Base-by-base conservation (phyloP, 202 grass and related monocot species). In the Zoysia matrella region DNA sequence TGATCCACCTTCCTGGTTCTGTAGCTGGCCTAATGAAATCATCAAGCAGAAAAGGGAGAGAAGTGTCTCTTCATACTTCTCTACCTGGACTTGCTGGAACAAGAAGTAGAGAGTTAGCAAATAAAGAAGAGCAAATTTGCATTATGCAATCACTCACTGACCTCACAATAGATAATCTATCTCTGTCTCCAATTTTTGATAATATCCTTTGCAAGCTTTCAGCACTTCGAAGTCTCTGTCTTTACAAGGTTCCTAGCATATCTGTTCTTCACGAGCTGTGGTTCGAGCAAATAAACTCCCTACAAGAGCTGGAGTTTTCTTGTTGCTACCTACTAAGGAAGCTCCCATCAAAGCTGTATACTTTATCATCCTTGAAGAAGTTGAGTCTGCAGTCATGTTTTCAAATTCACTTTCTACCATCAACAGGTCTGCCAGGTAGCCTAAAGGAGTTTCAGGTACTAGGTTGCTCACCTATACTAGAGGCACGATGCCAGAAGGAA, bases 401-500 rank as follows among this genome's bases (percentile, higher is more conserved):
- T 0, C 45, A 1, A 3, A 66, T 82, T 56, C 11, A 55, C 4
- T 82, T 49, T 0, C 3, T 82, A 11, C 80, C 70, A 36, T 69
- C 13, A 0, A 42, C 61, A n/a, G 56, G 70, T 6, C 60, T 82
- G 16, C 70, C 80, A 47, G 4, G 3, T 30, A 74, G 36, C 60
- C 80, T 82, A n/a, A 82, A 66, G 60, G 80, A 82, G 41, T 47
- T 74, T 1, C 40, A 74, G 42, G 39, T 82, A 44, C 1, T 67
- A 18, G 63, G 63, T 8, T 79, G 63, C 76, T 79, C 76, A 13
- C 5, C 2, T 55, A 30, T 67, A 3, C 62, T 78, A 4, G 48
- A 79, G 76, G 76, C 76, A 45, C 4, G 63, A 45, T 79, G 76
- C 63, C 76, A 67, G 49, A 67, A 79, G 49, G 63, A 44, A 54